Conservation (phyloP, 2,329 filamentous ascomycete species). For the Pyricularia sp. region DNA sequence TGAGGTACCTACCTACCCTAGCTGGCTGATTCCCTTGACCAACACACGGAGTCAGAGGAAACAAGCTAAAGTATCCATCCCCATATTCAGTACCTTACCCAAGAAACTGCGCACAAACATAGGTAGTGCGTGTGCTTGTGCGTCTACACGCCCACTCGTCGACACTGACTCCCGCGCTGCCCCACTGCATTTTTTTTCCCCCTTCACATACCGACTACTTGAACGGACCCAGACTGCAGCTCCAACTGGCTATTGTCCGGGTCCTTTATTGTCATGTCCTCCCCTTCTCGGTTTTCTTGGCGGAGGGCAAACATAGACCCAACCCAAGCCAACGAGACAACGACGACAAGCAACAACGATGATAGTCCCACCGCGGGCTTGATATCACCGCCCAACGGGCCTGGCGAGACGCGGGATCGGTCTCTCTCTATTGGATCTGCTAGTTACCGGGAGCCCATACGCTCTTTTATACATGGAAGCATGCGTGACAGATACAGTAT, state of each 20-base stretch:
- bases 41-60: not conserved
- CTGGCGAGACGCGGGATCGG: slow-evolving; percentile 18
- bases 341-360: not conserved
- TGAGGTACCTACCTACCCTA: not conserved
- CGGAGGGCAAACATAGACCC: not conserved
- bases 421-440: slow-evolving; percentile 28
- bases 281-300: not conserved
- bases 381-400: slow-evolving; percentile 4
- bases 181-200: not conserved
- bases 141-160: not conserved
- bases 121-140: not conserved
- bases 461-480: slow-evolving; percentile 58
- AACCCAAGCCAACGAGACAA: not conserved
- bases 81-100: not conserved
- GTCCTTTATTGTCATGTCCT: not conserved
- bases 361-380: not conserved
- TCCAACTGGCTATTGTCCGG: not conserved
- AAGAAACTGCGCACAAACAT: not conserved
- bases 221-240: not conserved
- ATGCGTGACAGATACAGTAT: slow-evolving; percentile 46
- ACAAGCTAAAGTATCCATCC: not conserved
- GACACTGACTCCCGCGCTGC: not conserved
- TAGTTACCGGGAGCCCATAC: slow-evolving; percentile 49
- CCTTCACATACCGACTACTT: not conserved
- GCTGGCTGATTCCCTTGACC: not conserved